Evolutionary conservation across 768 basidiomycete species (phyloP), one percentile per base, ranked within the genome.

Genomic region (Ramaria sp.): DNA sequence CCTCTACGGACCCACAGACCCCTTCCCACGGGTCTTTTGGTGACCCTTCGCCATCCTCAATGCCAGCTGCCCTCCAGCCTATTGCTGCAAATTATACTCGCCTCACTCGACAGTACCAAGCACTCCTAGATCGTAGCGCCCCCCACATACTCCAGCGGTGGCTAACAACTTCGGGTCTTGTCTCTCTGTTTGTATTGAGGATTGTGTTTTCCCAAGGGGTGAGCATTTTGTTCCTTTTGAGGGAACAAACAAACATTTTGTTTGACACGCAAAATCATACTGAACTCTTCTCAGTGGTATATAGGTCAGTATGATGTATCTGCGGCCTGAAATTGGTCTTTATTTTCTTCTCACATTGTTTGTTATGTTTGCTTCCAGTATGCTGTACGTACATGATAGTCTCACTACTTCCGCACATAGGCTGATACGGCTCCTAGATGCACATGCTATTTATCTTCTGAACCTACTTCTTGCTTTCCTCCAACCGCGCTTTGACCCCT

Each of bases 401-500:
- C 55, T 20, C 56, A 85, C 83, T 86, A 49, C 88, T 85, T 71
- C 27, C 27, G 5, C 27, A 27, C 27, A 27, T 87, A 22, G 59
- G 17, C 24, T 24, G 53, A 60, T 46, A 62, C 62, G 53, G 54
- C 51, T 13, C 30, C 17, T 59, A 88, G 88, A 95, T 67, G 94
- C 89, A 17, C 85, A 89, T 63, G 93, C 91, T 31, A 97, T 96
- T 63, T 97, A 97, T 72, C 82, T 95, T 60, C 79, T 97, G 59
- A 96, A 99, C 73, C 82, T 99, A 53, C 83, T 99, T 54, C 80
- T 99, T 62, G 95, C 96, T 1, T 99, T 99, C 77, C 77, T 99
- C 17, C 94, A 97, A 75, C 96, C 96, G 34, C 90, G 87, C 69
- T 98, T 99, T 69, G 96, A 99, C 71, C 95, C 96, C 0, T 95